These are phyloP conservation scores for Hippophae rhamnoides DNA, from an alignment of 306 rosid species.

Conservation along the genomic window DNA sequence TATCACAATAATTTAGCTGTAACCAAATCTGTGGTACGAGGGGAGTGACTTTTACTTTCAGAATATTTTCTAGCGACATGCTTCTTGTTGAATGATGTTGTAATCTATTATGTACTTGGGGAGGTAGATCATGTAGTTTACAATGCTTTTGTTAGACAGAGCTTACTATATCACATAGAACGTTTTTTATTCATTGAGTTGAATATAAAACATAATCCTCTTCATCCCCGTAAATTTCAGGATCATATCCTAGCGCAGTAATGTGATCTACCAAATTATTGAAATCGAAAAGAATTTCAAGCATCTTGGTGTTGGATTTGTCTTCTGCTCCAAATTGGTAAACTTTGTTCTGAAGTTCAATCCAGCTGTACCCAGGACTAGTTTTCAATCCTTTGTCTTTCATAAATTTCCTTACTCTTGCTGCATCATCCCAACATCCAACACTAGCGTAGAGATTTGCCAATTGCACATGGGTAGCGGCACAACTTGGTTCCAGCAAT, in stretches of 20 bases:
- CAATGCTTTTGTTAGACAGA: no score
- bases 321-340: constrained; percentile 65
- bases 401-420: constrained; percentile 51
- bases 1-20: no score
- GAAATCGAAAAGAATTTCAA: constrained; percentile 31
- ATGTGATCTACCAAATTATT: constrained; percentile 55
- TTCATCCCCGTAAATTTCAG: constrained; percentile 25
- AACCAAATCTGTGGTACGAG: no score
- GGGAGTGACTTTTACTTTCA: no score
- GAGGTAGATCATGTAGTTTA: no score
- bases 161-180: no score
- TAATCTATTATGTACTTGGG: no score
- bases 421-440: constrained; percentile 53
- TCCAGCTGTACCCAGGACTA: constrained; percentile 71
- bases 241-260: constrained; percentile 28
- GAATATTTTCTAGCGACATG: no score
- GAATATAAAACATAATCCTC: background rate
- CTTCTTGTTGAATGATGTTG: no score
- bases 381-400: constrained; percentile 60
- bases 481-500: constrained; percentile 49
- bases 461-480: constrained; percentile 57
- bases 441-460: constrained; percentile 66
- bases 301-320: constrained; percentile 36
- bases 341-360: constrained; percentile 46
- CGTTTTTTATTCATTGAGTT: background rate